phyloP scores from a whole-genome alignment of 495 filamentous ascomycete genomes.

The Neurospora sp. region DNA sequence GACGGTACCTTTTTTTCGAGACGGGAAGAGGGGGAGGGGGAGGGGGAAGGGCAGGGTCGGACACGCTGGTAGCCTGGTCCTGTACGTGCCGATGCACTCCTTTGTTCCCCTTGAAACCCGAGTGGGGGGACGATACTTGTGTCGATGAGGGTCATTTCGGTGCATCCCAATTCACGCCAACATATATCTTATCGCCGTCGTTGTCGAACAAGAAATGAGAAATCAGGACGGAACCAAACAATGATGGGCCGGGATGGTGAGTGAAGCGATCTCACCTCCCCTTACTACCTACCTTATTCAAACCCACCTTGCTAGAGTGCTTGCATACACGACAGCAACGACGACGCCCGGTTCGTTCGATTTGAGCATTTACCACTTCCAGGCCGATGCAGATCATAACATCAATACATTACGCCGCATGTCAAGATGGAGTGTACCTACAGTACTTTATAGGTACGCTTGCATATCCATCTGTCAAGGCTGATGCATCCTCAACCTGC shows the following conservation, averaged over 20 bases:
- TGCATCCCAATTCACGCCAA: neutral
- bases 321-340: neutral
- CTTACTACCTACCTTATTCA: neutral
- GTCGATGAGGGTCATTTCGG: neutral
- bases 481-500: neutral
- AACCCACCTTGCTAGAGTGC: neutral
- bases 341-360: neutral
- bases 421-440: neutral
- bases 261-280: neutral
- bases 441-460: too few relatives aligned
- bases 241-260: neutral
- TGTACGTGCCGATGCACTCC: neutral
- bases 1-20: neutral
- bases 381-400: neutral
- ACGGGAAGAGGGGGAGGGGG: neutral
- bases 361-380: neutral
- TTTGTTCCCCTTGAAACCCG: neutral
- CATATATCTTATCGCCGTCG: neutral
- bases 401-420: neutral
- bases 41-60: neutral
- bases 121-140: neutral
- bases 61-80: neutral
- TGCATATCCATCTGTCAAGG: neutral
- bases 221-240: neutral
- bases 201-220: neutral